Conservation (phyloP, 1,139 yeast genomes). For the Taphrina wiesneri region DNA sequence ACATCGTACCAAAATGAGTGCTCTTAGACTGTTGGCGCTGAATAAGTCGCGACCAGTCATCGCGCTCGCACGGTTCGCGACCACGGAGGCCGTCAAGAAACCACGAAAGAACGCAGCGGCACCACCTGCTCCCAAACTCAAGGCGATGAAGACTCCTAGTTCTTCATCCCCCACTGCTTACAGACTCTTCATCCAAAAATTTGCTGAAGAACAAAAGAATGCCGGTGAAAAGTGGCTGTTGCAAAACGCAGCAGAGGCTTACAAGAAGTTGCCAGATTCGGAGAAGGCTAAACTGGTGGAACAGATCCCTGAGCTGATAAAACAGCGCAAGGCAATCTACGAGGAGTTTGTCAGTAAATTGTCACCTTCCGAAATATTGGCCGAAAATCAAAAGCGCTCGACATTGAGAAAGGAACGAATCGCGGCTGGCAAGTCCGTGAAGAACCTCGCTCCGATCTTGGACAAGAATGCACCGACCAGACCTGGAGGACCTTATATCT, state of each 20-base stretch:
- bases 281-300: conserved; percentile 24
- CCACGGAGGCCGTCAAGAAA: neutral
- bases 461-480: conserved; percentile 23
- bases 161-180: neutral
- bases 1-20: neutral
- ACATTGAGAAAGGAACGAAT: conserved; percentile 14
- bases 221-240: conserved; percentile 20
- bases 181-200: conserved; percentile 24
- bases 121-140: neutral
- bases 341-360: conserved; percentile 20
- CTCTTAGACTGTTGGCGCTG: neutral
- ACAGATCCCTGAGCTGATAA: conserved; percentile 14
- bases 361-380: conserved; percentile 17
- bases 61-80: neutral
- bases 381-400: conserved; percentile 22
- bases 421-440: conserved; percentile 11
- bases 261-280: conserved; percentile 24
- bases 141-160: conserved; percentile 2
- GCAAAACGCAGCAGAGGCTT: conserved; percentile 21
- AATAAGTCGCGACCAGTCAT: neutral
- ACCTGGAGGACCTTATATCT: conserved; percentile 15
- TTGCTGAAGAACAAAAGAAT: conserved; percentile 15
- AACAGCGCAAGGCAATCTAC: conserved; percentile 27
- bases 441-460: conserved; percentile 7
- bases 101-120: conserved; percentile 14